These are phyloP conservation scores for Globisporangium paroecandrum DNA, from an alignment of 352 stramenopile genomes.

Conservation along the genomic window DNA sequence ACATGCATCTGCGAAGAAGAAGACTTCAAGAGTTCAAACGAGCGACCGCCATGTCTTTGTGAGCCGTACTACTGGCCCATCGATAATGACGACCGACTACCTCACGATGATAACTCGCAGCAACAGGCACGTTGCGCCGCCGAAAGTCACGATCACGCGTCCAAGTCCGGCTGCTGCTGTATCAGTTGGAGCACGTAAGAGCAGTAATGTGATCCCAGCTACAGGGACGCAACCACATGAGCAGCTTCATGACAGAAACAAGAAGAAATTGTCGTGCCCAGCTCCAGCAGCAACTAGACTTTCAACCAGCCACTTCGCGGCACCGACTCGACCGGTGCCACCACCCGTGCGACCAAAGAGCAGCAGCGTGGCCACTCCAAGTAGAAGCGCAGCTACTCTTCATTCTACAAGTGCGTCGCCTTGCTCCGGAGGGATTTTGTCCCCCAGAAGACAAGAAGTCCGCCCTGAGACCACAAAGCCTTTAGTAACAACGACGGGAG, in stretches of 20 bases:
- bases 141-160: slow-evolving; percentile 26
- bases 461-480: background rate
- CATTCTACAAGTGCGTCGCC: background rate
- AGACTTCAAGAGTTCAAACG: background rate
- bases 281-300: background rate
- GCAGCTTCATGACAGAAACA: background rate
- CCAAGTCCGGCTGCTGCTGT: slow-evolving; percentile 21
- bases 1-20: background rate
- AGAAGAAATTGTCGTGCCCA: background rate
- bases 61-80: background rate
- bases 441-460: background rate
- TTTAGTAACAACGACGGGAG: background rate
- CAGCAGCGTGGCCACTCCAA: background rate
- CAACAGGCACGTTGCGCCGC: slow-evolving; percentile 12
- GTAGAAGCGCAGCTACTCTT: background rate
- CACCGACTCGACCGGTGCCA: background rate
- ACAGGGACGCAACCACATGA: background rate
- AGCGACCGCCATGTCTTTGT: background rate
- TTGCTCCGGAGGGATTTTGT: background rate
- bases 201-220: background rate
- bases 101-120: background rate
- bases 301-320: background rate
- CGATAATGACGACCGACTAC: background rate
- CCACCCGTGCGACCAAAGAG: slow-evolving; percentile 5
- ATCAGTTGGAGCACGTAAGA: background rate